Conservation (phyloP, 108 stramenopile genomes). For the Chaetoceros muelleri region DNA sequence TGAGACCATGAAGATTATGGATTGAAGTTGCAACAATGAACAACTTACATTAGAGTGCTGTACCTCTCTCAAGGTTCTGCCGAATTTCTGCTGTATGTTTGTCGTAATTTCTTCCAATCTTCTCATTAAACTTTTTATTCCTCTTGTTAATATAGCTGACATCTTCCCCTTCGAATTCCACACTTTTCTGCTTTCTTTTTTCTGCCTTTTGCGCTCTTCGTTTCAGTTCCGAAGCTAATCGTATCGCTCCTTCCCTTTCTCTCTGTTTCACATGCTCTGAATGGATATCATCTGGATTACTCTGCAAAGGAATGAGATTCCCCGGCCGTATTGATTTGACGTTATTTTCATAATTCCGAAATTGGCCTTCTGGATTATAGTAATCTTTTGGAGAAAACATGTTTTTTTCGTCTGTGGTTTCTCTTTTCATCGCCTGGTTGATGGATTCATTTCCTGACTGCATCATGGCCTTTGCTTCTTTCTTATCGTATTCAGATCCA, state of each 20-base stretch:
- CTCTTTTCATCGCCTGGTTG: not conserved
- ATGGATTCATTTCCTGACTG: slow-evolving; percentile 17
- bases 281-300: slow-evolving; percentile 10
- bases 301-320: not conserved
- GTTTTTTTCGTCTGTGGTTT: slow-evolving; percentile 16
- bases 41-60: slow-evolving; percentile 45
- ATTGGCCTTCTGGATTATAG: slow-evolving; percentile 73
- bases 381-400: slow-evolving; percentile 45
- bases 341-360: slow-evolving; percentile 69
- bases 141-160: slow-evolving; percentile 78
- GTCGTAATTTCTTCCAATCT: slow-evolving; percentile 77
- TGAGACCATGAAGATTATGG: too few relatives aligned
- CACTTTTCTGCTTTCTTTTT: slow-evolving; percentile 37
- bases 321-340: slow-evolving; percentile 34
- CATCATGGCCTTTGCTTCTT: slow-evolving; percentile 30
- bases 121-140: slow-evolving; percentile 84
- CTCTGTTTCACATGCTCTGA: slow-evolving; percentile 12
- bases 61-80: slow-evolving; percentile 87
- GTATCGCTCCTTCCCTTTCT: slow-evolving; percentile 67
- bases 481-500: slow-evolving; percentile 11
- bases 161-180: slow-evolving; percentile 61
- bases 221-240: slow-evolving; percentile 71
- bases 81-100: slow-evolving; percentile 79
- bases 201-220: slow-evolving; percentile 64
- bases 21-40: too few relatives aligned